Evolutionary conservation across 495 filamentous ascomycete species (phyloP).

Genomic region (Hypoxylon fuscum): DNA sequence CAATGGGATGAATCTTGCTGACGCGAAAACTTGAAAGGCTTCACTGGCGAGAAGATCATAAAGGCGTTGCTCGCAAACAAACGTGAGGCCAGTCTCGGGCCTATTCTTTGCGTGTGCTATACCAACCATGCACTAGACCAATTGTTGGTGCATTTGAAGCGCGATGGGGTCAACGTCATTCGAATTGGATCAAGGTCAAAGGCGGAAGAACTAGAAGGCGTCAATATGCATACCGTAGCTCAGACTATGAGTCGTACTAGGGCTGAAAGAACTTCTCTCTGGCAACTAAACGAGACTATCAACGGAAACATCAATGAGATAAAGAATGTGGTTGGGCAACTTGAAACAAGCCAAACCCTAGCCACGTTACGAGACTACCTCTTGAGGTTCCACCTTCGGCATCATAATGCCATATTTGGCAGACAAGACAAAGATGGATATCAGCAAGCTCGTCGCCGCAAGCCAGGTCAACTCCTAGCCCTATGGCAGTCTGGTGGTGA

Average conservation of each 20-base stretch:
- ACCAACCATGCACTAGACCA: slow-evolving; percentile 83
- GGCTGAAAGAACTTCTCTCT: slow-evolving; percentile 37
- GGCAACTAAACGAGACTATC: slow-evolving; percentile 10
- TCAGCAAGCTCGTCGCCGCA: slow-evolving; percentile 14
- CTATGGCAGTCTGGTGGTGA: slow-evolving; percentile 28
- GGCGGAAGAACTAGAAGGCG: slow-evolving; percentile 59
- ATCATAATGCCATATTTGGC: slow-evolving; percentile 45
- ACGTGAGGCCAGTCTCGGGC: slow-evolving; percentile 59
- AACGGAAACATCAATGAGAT: no score
- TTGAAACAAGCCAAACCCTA: no score
- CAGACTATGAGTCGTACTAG: slow-evolving; percentile 39
- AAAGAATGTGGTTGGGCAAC: no score
- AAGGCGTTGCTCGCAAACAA: slow-evolving; percentile 71
- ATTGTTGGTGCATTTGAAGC: slow-evolving; percentile 69
- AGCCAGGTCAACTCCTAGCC: slow-evolving; percentile 23
- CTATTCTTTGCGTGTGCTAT: slow-evolving; percentile 73
- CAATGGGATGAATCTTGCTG: slow-evolving; percentile 1
- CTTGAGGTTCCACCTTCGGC: neutral
- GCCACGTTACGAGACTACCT: slow-evolving; percentile 22
- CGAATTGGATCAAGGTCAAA: slow-evolving; percentile 75
- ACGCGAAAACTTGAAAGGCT: slow-evolving; percentile 40
- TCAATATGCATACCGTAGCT: slow-evolving; percentile 58
- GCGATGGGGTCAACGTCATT: slow-evolving; percentile 68
- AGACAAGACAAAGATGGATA: slow-evolving; percentile 33
- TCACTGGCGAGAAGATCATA: slow-evolving; percentile 53